Evolutionary conservation across 1,139 yeast species (phyloP), one percentile per base, ranked within the genome.

Genomic region (Groenewaldozyma auringiensis): DNA sequence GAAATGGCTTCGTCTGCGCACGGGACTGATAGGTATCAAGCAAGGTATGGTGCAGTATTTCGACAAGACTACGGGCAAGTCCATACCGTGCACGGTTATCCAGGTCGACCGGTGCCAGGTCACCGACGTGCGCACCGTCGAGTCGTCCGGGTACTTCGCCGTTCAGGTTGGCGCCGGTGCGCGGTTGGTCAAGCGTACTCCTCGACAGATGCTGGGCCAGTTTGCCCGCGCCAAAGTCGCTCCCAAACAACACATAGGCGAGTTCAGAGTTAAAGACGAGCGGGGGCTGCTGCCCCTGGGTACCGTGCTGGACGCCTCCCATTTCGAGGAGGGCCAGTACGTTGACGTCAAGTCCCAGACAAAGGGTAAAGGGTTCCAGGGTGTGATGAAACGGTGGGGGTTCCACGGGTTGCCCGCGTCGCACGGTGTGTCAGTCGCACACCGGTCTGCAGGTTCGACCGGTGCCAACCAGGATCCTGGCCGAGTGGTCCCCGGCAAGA

Each of bases 361-460:
- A 42, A 92, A 88, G 65, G 99, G 98, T 69, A 92, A 94, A 68
- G 99, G 99, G 14, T 87, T 87, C 65, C 88, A 92, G 18, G 99
- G 99, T 78, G 98, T 92, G 18, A 92, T 92, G 96, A 92, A 92
- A 66, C 80, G 96, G 69, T 84, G 84, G 72, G 85, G 87, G n/a
- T 92, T 92, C 69, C 72, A 71, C 45, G 98, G 98, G 72, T 78
- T 86, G 65, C 77, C 79, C 43, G 97, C 97, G 4, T 75, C 96
- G 1, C 99, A 92, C 66, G 99, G 99, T 83, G 92, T 86, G 38
- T 87, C 98, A 31, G 72, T 77, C 48, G 84, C 94, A 33, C 97
- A 92, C 65, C 83, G 99, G 75, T 82, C 89, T 46, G 95, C 95
- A 57, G 99, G 99, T 75, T 89, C 96, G 39, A 88, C 83, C 63